phyloP scores from a whole-genome alignment of 352 stramenopile genomes.

The Phytophthora foliorum region DNA sequence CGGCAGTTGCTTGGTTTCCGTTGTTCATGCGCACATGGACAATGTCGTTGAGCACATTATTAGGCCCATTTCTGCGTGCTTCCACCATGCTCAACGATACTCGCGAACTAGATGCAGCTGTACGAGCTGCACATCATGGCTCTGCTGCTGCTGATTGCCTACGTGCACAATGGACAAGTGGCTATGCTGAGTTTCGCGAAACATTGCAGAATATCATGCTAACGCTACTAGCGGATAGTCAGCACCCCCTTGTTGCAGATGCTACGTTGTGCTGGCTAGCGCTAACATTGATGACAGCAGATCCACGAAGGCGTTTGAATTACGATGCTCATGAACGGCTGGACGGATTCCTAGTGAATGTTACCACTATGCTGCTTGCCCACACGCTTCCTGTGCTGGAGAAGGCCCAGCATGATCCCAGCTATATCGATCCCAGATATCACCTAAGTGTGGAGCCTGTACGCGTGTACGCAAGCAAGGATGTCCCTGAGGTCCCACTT shows the following conservation, averaged over 20 bases:
- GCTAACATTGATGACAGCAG: slow-evolving; percentile 53
- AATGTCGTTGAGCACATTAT: slow-evolving; percentile 62
- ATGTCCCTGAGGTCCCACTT: slow-evolving; percentile 43
- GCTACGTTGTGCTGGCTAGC: slow-evolving; percentile 71
- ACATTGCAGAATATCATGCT: slow-evolving; percentile 45
- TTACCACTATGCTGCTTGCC: slow-evolving; percentile 59
- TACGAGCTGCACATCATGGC: slow-evolving; percentile 30
- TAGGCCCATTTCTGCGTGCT: slow-evolving; percentile 73
- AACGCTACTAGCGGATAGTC: slow-evolving; percentile 42
- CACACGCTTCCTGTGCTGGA: slow-evolving; percentile 50
- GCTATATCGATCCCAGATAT: slow-evolving; percentile 57
- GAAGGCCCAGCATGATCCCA: slow-evolving; percentile 31
- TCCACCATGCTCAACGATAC: slow-evolving; percentile 75
- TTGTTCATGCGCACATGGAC: slow-evolving; percentile 55
- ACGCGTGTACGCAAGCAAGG: slow-evolving; percentile 56
- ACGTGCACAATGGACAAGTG: slow-evolving; percentile 60
- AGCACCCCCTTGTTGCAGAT: slow-evolving; percentile 63
- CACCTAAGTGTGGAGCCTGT: slow-evolving; percentile 58
- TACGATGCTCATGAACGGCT: slow-evolving; percentile 61
- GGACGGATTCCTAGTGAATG: slow-evolving; percentile 79
- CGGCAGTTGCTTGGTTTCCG: slow-evolving; percentile 50
- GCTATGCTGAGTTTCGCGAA: slow-evolving; percentile 45
- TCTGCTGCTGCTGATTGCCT: slow-evolving; percentile 40
- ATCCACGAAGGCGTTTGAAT: slow-evolving; percentile 56
- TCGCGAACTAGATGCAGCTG: slow-evolving; percentile 54